Evolutionary conservation across 2,329 filamentous ascomycete genomes (phyloP), one percentile per base, ranked within the genome.

Genomic region (Aspergillus luchuensis): DNA sequence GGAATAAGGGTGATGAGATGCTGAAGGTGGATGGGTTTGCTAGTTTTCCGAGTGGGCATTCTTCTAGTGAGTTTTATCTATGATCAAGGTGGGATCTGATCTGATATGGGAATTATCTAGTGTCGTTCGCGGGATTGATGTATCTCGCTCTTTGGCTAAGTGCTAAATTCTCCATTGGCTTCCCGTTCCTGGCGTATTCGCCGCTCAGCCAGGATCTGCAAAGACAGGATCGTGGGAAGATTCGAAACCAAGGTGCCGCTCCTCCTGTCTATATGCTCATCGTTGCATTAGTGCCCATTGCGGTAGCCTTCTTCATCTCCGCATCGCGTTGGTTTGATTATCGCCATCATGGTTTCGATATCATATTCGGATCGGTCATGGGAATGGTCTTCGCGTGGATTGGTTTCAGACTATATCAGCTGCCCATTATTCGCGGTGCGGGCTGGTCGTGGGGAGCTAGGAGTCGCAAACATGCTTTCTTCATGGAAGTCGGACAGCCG

Each of bases 391-490:
- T 85, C 39, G 85, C 91, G 19, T 88, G 88, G 73, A 87, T 94
- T 67, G 85, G 88, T 3, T 97, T 97, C 80, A 84, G 90, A 23
- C 91, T 89, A 79, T 97, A 97, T 72, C 92, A 97, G 72, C 79
- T 95, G 8, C 91, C 92, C 0, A 87, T 96, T 63, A 81, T 80
- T 19, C 83, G 84, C n/a, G 92, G 92, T 6, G 90, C 89, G 1
- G 93, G 93, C 13, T 97, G 92, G 92, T 87, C 91, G 0, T 97
- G 92, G 93, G 92, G 90, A 2, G 88, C 92, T 0, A 84, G 93
- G 54, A 90, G 85, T 69, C 80, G 82, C 47, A 84, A 88, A 57
- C 84, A 91, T 63, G 91, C 91, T 0, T 97, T 93, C 51, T 70
- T 73, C 59, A 72, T 71, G 4, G 70, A 69, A 0, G 59, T 77